Evolutionary conservation across 306 rosid species (phyloP).

Genomic region (Urtica urens): DNA sequence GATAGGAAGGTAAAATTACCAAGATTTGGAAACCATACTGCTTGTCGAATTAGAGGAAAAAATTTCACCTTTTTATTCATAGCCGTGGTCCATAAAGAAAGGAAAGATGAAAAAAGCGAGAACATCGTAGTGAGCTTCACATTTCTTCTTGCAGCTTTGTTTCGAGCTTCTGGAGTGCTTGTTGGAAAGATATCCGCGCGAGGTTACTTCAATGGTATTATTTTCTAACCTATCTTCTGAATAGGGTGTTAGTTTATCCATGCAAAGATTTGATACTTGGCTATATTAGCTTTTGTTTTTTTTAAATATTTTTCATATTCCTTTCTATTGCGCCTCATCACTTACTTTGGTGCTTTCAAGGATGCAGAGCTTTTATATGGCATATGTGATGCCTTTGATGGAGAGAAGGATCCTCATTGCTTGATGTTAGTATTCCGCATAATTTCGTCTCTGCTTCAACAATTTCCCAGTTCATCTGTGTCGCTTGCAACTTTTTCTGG

Average conservation of each 20-base stretch:
- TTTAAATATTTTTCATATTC: neutral
- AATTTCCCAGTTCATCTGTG: conserved; percentile 69
- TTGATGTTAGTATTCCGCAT: conserved; percentile 55
- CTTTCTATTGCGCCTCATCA: neutral
- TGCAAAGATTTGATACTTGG: neutral
- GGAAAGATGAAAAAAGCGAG: neutral
- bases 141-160: conserved; percentile 61
- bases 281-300: neutral
- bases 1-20: conserved; percentile 64
- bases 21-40: no score
- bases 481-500: conserved; percentile 47
- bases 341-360: conserved; percentile 34
- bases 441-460: conserved; percentile 44
- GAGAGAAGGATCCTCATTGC: conserved; percentile 92
- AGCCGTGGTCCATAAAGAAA: neutral
- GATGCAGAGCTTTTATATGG: conserved; percentile 65
- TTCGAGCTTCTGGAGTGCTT: conserved; percentile 73
- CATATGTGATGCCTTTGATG: conserved; percentile 76
- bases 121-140: conserved; percentile 12
- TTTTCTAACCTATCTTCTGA: conserved; percentile 14
- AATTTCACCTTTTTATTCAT: neutral
- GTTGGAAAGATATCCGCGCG: conserved; percentile 42
- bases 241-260: neutral
- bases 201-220: conserved; percentile 60
- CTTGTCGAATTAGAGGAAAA: neutral